phyloP scores from a whole-genome alignment of 192 early-diverging fungal genomes.

The Dissophora ornata region DNA sequence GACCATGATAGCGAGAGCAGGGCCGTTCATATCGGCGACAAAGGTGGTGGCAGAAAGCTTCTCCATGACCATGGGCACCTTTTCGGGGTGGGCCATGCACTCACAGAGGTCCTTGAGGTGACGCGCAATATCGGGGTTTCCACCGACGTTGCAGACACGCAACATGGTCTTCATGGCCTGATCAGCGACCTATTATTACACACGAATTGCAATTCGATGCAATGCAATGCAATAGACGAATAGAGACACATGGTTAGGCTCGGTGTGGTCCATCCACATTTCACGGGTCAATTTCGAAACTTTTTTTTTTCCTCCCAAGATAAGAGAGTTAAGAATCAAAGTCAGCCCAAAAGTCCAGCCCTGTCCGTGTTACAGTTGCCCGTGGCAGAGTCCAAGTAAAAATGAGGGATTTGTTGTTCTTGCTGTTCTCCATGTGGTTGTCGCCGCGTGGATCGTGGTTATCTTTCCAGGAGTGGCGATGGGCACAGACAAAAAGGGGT shows the following conservation, averaged over 20 bases:
- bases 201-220: too few species aligned
- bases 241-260: conserved; percentile 18
- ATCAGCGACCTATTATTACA: conserved; percentile 36
- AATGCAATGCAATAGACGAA: too few species aligned
- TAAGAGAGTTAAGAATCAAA: conserved; percentile 22
- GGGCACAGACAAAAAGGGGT: background rate
- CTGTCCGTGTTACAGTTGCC: background rate
- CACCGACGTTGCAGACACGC: conserved; percentile 73
- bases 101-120: conserved; percentile 78
- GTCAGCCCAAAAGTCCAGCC: conserved; percentile 30
- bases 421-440: too few species aligned
- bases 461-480: too few species aligned
- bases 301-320: background rate
- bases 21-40: conserved; percentile 79
- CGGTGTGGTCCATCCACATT: background rate
- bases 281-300: too few species aligned
- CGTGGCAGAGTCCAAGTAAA: background rate
- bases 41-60: conserved; percentile 85
- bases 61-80: conserved; percentile 81
- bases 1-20: conserved; percentile 85
- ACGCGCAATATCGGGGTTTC: conserved; percentile 83
- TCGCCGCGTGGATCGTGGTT: too few species aligned
- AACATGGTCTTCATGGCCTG: conserved; percentile 75
- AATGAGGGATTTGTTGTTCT: background rate
- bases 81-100: conserved; percentile 82